Evolutionary conservation across 2,329 filamentous ascomycete genomes (phyloP).

Genomic region (Hyphodiscus sp.): DNA sequence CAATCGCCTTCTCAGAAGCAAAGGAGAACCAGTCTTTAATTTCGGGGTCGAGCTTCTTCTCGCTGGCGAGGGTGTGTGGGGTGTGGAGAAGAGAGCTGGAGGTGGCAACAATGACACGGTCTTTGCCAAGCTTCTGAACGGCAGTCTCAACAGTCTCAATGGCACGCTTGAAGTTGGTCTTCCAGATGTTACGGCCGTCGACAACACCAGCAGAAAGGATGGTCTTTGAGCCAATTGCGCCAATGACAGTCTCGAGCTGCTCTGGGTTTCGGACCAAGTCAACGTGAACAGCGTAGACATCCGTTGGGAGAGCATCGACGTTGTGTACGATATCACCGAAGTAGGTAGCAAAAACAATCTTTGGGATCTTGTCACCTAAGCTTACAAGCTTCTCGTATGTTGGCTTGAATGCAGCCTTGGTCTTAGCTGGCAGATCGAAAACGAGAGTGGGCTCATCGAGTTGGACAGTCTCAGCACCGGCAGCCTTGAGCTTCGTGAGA

Average conservation of each 20-base stretch:
- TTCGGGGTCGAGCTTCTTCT: constrained; percentile 96
- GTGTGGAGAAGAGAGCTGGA: constrained; percentile 98
- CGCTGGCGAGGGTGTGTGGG: constrained; percentile 92
- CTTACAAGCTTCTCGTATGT: constrained; percentile 82
- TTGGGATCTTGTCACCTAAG: constrained; percentile 74
- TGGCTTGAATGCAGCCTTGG: constrained; percentile 97
- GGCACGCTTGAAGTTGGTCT: constrained; percentile 96
- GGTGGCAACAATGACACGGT: constrained; percentile 92
- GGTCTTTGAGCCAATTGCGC: constrained; percentile 80
- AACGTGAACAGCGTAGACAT: constrained; percentile 80
- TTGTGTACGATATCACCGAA: constrained; percentile 99
- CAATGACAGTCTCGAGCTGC: constrained; percentile 82
- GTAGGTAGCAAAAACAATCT: constrained; percentile 90
- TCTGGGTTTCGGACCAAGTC: constrained; percentile 98
- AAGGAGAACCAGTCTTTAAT: constrained; percentile 99
- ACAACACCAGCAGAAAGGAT: constrained; percentile 93
- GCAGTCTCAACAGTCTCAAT: constrained; percentile 87
- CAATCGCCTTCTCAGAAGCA: constrained; percentile 85
- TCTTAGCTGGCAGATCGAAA: constrained; percentile 82
- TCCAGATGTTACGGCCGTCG: constrained; percentile 99
- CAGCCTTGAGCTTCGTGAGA: constrained; percentile 86
- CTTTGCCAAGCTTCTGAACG: constrained; percentile 93
- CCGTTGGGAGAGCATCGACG: constrained; percentile 78
- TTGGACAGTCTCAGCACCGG: constrained; percentile 93
- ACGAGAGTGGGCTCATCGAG: constrained; percentile 98